Evolutionary conservation across 2,329 filamentous ascomycete genomes (phyloP).

Genomic region (Fusarium sulawesiense): DNA sequence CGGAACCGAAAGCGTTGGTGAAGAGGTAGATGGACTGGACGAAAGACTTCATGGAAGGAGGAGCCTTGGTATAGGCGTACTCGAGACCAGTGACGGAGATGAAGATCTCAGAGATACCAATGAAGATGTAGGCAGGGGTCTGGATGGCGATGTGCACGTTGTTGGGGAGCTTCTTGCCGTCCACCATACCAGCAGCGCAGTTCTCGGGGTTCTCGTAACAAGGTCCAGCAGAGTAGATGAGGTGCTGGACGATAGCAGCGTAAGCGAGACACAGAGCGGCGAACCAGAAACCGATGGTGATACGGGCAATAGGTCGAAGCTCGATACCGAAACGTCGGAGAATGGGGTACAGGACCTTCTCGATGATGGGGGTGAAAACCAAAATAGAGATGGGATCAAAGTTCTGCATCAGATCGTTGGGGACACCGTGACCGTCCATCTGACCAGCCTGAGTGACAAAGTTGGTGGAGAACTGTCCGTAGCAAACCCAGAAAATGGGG

Average conservation of each 20-base stretch:
- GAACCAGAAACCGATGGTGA: constrained; percentile 71
- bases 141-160: constrained; percentile 66
- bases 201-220: constrained; percentile 60
- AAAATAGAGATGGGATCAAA: constrained; percentile 75
- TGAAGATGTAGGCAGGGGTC: constrained; percentile 66
- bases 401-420: constrained; percentile 77
- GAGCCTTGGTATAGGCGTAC: constrained; percentile 80
- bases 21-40: constrained; percentile 69
- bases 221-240: constrained; percentile 66
- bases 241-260: constrained; percentile 68
- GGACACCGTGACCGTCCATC: constrained; percentile 72
- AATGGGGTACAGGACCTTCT: constrained; percentile 70
- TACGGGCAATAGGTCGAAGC: constrained; percentile 74
- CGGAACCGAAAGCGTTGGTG: constrained; percentile 68
- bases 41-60: constrained; percentile 74
- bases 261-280: constrained; percentile 66
- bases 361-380: constrained; percentile 73
- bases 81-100: constrained; percentile 76
- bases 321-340: constrained; percentile 68
- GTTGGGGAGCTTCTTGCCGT: constrained; percentile 52
- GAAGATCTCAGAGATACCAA: constrained; percentile 70
- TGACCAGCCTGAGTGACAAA: constrained; percentile 70
- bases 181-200: constrained; percentile 51
- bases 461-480: constrained; percentile 75
- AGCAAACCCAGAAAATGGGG: constrained; percentile 75